phyloP scores from a whole-genome alignment of 495 filamentous ascomycete genomes.

The Endocarpon pusillum region DNA sequence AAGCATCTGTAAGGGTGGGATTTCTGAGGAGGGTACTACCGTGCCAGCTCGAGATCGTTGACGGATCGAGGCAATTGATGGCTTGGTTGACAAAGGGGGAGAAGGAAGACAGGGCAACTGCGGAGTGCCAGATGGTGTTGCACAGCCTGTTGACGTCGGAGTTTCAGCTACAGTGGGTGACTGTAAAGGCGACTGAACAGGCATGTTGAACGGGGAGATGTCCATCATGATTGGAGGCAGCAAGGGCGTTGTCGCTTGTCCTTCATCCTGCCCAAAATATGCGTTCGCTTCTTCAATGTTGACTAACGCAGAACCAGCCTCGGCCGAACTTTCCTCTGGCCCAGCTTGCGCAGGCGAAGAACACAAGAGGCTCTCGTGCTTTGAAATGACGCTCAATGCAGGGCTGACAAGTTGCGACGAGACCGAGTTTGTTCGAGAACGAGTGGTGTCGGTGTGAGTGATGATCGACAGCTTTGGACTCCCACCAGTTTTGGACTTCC shows the following conservation, averaged over 20 bases:
- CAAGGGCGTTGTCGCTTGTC: constrained; percentile 57
- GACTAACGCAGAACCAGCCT: constrained; percentile 28
- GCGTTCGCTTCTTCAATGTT: constrained; percentile 41
- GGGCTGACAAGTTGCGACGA: constrained; percentile 54
- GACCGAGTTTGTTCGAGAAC: constrained; percentile 39
- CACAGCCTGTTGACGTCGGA: constrained; percentile 15
- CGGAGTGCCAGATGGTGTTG: constrained; percentile 23
- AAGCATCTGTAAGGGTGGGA: constrained; percentile 37
- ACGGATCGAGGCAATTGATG: constrained; percentile 62
- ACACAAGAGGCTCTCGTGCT: constrained; percentile 38
- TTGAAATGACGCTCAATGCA: constrained; percentile 26
- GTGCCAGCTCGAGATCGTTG: constrained; percentile 27
- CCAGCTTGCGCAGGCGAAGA: constrained; percentile 49
- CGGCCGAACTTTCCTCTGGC: constrained; percentile 40
- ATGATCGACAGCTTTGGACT: constrained; percentile 30
- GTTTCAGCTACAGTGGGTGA: constrained; percentile 52
- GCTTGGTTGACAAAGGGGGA: constrained; percentile 63
- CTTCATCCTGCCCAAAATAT: constrained; percentile 35
- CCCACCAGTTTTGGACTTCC: constrained; percentile 34
- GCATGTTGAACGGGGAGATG: constrained; percentile 19
- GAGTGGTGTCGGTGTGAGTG: constrained; percentile 19
- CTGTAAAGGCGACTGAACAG: constrained; percentile 60
- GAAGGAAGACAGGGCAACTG: constrained; percentile 38
- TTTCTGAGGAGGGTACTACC: constrained; percentile 34
- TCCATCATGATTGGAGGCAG: constrained; percentile 64